Percentiles rank a stretch among this genome's conserved stretches.
phyloP scores from a whole-genome alignment of 352 stramenopile species.

The Halophytophthora polymorphica region DNA sequence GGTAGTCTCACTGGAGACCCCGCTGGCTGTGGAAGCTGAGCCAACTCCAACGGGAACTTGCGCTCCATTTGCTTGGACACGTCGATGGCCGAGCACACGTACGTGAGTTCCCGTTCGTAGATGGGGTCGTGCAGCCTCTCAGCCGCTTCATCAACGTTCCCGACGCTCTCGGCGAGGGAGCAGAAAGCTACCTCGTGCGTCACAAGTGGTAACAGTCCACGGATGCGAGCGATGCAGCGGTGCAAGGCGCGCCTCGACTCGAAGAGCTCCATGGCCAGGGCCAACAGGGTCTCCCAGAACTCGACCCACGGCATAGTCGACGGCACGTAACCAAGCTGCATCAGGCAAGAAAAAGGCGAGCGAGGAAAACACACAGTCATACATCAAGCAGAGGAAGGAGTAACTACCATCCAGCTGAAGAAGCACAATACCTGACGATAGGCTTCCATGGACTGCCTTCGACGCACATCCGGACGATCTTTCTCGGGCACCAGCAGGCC shows the following conservation, averaged over 20 bases:
- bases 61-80: constrained; percentile 24
- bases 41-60: constrained; percentile 14
- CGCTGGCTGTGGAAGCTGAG: constrained; percentile 7
- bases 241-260: constrained; percentile 39
- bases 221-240: constrained; percentile 40
- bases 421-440: constrained; percentile 41
- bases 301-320: constrained; percentile 45
- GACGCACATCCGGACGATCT: constrained; percentile 43
- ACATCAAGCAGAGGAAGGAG: neutral
- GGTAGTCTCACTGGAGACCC: constrained; percentile 24
- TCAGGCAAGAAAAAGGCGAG: neutral
- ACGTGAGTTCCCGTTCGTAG: constrained; percentile 59
- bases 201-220: constrained; percentile 34
- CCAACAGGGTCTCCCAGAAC: constrained; percentile 58
- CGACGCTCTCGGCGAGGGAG: constrained; percentile 51
- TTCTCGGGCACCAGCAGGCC: constrained; percentile 44
- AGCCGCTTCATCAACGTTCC: constrained; percentile 40
- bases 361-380: neutral
- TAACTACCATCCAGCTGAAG: neutral
- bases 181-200: constrained; percentile 54
- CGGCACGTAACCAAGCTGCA: constrained; percentile 53
- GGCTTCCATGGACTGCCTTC: constrained; percentile 63
- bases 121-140: constrained; percentile 51
- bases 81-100: constrained; percentile 51
- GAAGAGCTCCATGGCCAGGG: constrained; percentile 43